phyloP scores from a whole-genome alignment of 2,329 filamentous ascomycete species.

The Fulvia fulva region DNA sequence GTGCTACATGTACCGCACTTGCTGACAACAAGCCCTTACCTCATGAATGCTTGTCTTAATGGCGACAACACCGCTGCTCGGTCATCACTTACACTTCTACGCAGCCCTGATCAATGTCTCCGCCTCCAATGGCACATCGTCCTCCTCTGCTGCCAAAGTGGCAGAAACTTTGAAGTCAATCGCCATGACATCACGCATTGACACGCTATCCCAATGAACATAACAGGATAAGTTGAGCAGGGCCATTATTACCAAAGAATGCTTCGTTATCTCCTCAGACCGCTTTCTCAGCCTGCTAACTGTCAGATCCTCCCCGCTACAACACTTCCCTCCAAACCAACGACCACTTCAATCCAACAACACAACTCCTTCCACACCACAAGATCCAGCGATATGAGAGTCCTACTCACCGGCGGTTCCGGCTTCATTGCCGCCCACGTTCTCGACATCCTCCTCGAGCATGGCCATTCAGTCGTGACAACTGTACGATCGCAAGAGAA shows the following conservation, averaged over 20 bases:
- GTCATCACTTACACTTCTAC: not conserved
- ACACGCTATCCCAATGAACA: not conserved
- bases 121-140: not conserved
- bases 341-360: not conserved
- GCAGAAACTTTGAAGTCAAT: constrained; percentile 6
- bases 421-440: constrained; percentile 65
- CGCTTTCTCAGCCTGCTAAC: not conserved
- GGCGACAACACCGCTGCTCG: not conserved
- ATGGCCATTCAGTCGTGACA: constrained; percentile 57
- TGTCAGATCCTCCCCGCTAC: not conserved
- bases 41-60: not conserved
- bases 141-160: not conserved
- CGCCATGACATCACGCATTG: constrained; percentile 7
- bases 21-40: not conserved
- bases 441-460: constrained; percentile 55
- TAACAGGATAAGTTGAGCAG: not conserved
- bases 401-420: constrained; percentile 48
- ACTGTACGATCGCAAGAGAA: constrained; percentile 61
- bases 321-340: not conserved
- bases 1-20: not conserved
- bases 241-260: constrained; percentile 2
- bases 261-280: constrained; percentile 5
- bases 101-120: not conserved
- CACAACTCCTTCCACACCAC: constrained; percentile 4
- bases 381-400: constrained; percentile 24